Evolutionary conservation across 1,139 yeast genomes (phyloP).

Genomic region (Debaryomyces nepalensis): DNA sequence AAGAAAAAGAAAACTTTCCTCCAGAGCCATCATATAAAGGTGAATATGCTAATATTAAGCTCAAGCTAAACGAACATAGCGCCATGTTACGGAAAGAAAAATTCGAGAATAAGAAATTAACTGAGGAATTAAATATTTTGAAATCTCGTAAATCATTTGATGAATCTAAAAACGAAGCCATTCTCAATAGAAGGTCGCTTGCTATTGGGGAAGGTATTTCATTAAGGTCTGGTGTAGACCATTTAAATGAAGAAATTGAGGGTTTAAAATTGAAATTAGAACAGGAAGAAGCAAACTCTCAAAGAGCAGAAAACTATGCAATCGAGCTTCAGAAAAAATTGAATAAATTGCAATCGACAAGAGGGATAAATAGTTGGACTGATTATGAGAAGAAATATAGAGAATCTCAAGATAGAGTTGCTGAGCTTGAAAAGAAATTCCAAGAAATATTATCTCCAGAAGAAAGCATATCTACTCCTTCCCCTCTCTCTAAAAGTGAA

Average conservation of each 20-base stretch:
- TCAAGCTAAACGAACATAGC: slow-evolving; percentile 56
- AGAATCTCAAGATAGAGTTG: slow-evolving; percentile 41
- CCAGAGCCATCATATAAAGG: slow-evolving; percentile 41
- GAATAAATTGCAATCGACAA: slow-evolving; percentile 46
- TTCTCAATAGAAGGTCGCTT: slow-evolving; percentile 31
- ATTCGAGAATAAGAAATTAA: slow-evolving; percentile 57
- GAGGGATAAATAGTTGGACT: slow-evolving; percentile 40
- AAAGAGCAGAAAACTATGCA: slow-evolving; percentile 52
- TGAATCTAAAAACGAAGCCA: slow-evolving; percentile 19
- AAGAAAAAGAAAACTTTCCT: slow-evolving; percentile 43
- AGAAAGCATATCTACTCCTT: slow-evolving; percentile 19
- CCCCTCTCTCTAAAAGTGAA: slow-evolving; percentile 37
- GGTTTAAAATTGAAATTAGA: slow-evolving; percentile 40
- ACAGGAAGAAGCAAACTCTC: slow-evolving; percentile 48
- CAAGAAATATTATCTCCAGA: slow-evolving; percentile 30
- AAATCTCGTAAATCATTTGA: slow-evolving; percentile 46
- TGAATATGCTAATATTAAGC: slow-evolving; percentile 54
- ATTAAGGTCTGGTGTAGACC: slow-evolving; percentile 25
- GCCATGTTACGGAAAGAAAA: slow-evolving; percentile 56
- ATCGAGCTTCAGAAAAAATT: slow-evolving; percentile 51
- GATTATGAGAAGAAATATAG: slow-evolving; percentile 45
- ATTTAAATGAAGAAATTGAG: slow-evolving; percentile 40
- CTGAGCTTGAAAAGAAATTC: slow-evolving; percentile 39
- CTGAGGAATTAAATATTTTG: slow-evolving; percentile 61
- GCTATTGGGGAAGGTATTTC: slow-evolving; percentile 40